A percentile compares a stretch with the other conserved stretches of the same genome.
Evolutionary conservation across 306 rosid species (phyloP).

Genomic region (Canavalia gladiata): DNA sequence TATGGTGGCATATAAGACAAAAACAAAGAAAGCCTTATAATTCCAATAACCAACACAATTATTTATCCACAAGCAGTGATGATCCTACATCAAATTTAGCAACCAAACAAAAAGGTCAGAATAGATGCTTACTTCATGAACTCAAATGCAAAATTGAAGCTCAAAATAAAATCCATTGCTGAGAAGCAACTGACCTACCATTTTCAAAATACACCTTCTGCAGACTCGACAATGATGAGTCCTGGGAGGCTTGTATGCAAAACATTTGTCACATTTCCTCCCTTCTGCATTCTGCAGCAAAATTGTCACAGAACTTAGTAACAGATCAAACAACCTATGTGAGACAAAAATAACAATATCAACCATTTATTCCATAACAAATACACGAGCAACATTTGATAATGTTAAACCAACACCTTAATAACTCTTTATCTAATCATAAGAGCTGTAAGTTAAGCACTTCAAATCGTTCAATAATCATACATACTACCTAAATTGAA

Average conservation of each 20-base stretch:
- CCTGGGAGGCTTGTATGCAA: constrained; percentile 84
- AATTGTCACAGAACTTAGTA: constrained; percentile 28
- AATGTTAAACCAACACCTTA: constrained; percentile 1
- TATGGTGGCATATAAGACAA: constrained; percentile 63
- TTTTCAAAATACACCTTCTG: constrained; percentile 88
- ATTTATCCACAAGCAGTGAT: constrained; percentile 91
- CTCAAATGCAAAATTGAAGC: constrained; percentile 27
- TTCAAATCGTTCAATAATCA: neutral
- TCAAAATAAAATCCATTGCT: constrained; percentile 14
- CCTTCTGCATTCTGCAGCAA: constrained; percentile 56
- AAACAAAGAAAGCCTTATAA: constrained; percentile 80
- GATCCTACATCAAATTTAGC: constrained; percentile 76
- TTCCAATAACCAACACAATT: constrained; percentile 95
- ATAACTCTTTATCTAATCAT: neutral
- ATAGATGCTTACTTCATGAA: constrained; percentile 12
- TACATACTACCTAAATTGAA: constrained; percentile 14
- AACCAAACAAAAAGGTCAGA: constrained; percentile 14
- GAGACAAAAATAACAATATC: constrained; percentile 16
- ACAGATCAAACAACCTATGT: constrained; percentile 19
- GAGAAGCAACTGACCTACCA: constrained; percentile 73
- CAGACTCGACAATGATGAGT: constrained; percentile 96
- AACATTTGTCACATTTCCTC: constrained; percentile 82
- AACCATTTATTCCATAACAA: constrained; percentile 33
- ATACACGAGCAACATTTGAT: constrained; percentile 15
- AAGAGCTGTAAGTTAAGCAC: constrained; percentile 8